phyloP scores from a whole-genome alignment of 768 basidiomycete genomes.

The Boletellus emodensis region DNA sequence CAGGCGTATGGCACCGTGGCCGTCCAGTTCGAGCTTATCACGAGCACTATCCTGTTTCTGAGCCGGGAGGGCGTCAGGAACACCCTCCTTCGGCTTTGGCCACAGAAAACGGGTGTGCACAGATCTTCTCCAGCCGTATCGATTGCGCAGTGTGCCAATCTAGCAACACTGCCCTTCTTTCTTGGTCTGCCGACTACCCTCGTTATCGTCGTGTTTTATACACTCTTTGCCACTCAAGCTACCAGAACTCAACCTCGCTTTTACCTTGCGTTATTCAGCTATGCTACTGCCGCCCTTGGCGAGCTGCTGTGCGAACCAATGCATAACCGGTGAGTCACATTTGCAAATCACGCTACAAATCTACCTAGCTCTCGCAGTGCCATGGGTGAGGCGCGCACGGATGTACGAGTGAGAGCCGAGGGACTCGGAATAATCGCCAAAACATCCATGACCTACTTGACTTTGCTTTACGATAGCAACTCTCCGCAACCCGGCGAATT shows the following conservation, averaged over 20 bases:
- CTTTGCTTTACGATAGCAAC: slow-evolving; percentile 51
- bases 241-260: slow-evolving; percentile 66
- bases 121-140: not conserved
- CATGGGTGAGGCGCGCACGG: slow-evolving; percentile 62
- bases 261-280: slow-evolving; percentile 55
- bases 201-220: slow-evolving; percentile 50
- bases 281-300: slow-evolving; percentile 67
- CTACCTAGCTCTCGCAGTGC: slow-evolving; percentile 44
- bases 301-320: slow-evolving; percentile 84
- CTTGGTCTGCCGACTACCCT: slow-evolving; percentile 67
- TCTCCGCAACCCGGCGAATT: slow-evolving; percentile 35
- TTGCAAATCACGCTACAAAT: not conserved
- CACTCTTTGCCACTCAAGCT: slow-evolving; percentile 45
- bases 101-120: slow-evolving; percentile 12
- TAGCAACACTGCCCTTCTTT: slow-evolving; percentile 61
- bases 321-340: slow-evolving; percentile 57
- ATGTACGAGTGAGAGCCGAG: slow-evolving; percentile 78
- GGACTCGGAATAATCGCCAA: slow-evolving; percentile 75
- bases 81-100: slow-evolving; percentile 64
- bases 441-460: slow-evolving; percentile 65
- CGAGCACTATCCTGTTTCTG: slow-evolving; percentile 87
- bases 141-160: slow-evolving; percentile 34
- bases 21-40: slow-evolving; percentile 90
- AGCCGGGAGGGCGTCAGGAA: slow-evolving; percentile 91
- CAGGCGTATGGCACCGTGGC: slow-evolving; percentile 85